Evolutionary conservation across 148 eudicot genomes (phyloP).

Genomic region (Heliamphora exappendiculata): DNA sequence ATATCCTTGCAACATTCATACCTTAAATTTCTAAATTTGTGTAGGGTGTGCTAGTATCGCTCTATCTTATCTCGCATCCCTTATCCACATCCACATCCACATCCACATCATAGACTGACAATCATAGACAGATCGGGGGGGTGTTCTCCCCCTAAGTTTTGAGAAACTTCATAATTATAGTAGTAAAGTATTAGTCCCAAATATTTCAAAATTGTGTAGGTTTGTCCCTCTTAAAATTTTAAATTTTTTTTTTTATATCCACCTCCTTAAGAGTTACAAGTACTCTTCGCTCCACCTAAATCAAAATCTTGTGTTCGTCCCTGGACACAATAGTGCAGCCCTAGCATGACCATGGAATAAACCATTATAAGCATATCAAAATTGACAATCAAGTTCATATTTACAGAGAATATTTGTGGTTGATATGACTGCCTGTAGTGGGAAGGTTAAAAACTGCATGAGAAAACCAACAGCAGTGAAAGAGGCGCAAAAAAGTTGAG

Average conservation of each 20-base stretch:
- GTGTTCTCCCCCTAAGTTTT: too few species aligned
- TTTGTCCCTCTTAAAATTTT: too few species aligned
- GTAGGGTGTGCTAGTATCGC: neutral
- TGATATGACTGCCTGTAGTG: neutral
- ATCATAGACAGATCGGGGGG: too few species aligned
- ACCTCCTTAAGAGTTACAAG: too few species aligned
- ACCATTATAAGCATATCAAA: neutral
- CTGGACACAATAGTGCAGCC: neutral
- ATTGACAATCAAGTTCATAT: neutral
- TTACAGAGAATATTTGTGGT: too few species aligned
- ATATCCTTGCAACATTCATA: neutral
- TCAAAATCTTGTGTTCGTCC: too few species aligned
- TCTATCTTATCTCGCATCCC: neutral
- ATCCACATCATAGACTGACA: neutral
- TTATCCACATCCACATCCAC: neutral
- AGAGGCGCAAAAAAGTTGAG: neutral
- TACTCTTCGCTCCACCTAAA: too few species aligned
- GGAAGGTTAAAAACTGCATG: neutral
- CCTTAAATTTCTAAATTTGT: neutral
- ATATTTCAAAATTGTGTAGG: too few species aligned
- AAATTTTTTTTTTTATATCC: too few species aligned
- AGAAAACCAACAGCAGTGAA: neutral
- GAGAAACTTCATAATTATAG: too few species aligned
- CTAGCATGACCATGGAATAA: neutral
- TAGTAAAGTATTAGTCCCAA: too few species aligned